phyloP scores from a whole-genome alignment of 768 basidiomycete species.

The Cystobasidium ongulense region DNA sequence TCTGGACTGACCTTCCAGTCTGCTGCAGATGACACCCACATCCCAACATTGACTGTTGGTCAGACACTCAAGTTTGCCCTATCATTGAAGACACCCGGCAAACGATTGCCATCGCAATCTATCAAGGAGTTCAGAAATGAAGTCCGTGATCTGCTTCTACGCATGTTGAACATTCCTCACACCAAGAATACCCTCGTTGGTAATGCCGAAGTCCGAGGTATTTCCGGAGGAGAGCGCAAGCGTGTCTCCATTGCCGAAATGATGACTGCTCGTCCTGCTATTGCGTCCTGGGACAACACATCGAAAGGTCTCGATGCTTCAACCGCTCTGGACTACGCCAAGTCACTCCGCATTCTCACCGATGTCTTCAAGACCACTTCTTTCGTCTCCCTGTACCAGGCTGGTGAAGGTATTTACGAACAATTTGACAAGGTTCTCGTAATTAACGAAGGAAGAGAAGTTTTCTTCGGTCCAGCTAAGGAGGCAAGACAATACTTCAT shows the following conservation, averaged over 20 bases:
- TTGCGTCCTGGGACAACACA: slow-evolving; percentile 53
- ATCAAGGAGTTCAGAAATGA: slow-evolving; percentile 45
- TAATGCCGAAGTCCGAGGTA: slow-evolving; percentile 60
- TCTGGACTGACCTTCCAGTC: not conserved
- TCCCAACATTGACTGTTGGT: slow-evolving; percentile 71
- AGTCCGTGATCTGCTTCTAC: slow-evolving; percentile 49
- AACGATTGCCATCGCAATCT: slow-evolving; percentile 41
- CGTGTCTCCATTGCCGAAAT: slow-evolving; percentile 41
- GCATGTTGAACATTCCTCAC: slow-evolving; percentile 68
- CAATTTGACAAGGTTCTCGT: slow-evolving; percentile 70
- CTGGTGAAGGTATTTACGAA: slow-evolving; percentile 61
- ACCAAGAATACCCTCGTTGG: slow-evolving; percentile 66
- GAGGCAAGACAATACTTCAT: slow-evolving; percentile 66
- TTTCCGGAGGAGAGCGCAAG: slow-evolving; percentile 49
- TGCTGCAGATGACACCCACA: slow-evolving; percentile 69
- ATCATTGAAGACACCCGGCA: slow-evolving; percentile 50
- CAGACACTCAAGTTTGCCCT: slow-evolving; percentile 61
- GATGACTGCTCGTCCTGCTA: slow-evolving; percentile 29
- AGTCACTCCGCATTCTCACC: slow-evolving; percentile 69
- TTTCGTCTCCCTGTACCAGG: slow-evolving; percentile 78
- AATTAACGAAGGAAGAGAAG: slow-evolving; percentile 49
- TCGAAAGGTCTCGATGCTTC: slow-evolving; percentile 49
- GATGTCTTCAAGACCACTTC: slow-evolving; percentile 70
- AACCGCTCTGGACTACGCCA: slow-evolving; percentile 57
- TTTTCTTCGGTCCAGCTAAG: slow-evolving; percentile 64